Conservation (phyloP, 2,329 filamentous ascomycete species). For the Macroventuria anomochaeta region DNA sequence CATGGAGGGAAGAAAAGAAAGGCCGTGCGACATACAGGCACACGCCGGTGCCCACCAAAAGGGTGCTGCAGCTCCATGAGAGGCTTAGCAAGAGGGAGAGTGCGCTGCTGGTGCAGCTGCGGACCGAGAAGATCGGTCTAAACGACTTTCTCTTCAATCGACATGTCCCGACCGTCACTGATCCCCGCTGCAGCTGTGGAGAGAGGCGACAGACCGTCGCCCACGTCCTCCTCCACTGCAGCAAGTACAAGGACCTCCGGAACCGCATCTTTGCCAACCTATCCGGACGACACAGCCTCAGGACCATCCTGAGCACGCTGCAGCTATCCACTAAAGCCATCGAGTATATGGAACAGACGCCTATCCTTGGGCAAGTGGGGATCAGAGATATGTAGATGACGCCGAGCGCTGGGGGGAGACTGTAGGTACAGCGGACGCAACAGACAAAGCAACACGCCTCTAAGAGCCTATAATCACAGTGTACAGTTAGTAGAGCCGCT, state of each 20-base stretch:
- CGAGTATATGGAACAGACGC: conserved; percentile 23
- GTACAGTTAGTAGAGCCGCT: no score
- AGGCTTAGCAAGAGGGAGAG: conserved; percentile 22
- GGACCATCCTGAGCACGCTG: conserved; percentile 63
- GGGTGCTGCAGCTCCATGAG: conserved; percentile 22
- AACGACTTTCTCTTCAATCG: neutral
- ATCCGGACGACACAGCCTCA: neutral
- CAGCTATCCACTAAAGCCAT: conserved; percentile 16
- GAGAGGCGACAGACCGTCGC: conserved; percentile 12
- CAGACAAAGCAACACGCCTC: no score
- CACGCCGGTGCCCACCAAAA: conserved; percentile 16
- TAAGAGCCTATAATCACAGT: no score
- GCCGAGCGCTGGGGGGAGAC: no score
- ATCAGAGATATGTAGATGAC: conserved; percentile 7
- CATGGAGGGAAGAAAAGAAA: neutral
- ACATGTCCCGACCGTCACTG: neutral
- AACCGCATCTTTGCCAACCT: neutral
- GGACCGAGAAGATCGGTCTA: conserved; percentile 9
- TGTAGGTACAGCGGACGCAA: no score
- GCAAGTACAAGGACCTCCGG: neutral
- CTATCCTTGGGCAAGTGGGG: conserved; percentile 29
- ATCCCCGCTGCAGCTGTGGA: neutral
- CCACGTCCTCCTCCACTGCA: conserved; percentile 13
- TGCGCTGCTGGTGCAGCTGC: neutral
- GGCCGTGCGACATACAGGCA: conserved; percentile 19